These are phyloP conservation scores for Metarhizium rileyi DNA, from an alignment of 2,329 filamentous ascomycete species.

Conservation along the genomic window DNA sequence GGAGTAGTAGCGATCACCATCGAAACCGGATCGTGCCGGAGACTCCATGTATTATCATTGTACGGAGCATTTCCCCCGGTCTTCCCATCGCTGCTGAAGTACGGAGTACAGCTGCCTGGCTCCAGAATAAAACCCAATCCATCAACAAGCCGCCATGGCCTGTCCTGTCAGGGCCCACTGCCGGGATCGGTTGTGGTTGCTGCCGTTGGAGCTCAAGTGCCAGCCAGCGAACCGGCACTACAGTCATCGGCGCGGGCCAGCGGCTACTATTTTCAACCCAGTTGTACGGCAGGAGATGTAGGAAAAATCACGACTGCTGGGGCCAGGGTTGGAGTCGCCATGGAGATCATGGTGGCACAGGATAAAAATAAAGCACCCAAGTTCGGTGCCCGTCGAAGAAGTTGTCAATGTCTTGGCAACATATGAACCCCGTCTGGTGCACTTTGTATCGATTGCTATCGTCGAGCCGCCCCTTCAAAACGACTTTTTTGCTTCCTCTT, in stretches of 20 bases:
- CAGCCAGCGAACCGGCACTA: background rate
- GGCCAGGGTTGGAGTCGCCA: background rate
- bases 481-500: no score
- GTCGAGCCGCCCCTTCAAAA: no score
- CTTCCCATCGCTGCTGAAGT: no score
- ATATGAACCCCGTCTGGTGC: background rate
- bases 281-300: background rate
- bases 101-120: no score
- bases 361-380: background rate
- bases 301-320: background rate
- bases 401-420: background rate
- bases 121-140: no score
- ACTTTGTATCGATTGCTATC: no score
- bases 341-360: background rate
- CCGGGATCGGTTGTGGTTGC: constrained; percentile 3
- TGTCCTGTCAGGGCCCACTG: no score
- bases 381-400: background rate
- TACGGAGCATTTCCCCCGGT: no score
- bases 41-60: no score
- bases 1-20: no score
- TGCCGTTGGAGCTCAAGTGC: background rate
- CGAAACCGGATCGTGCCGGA: no score
- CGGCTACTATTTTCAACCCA: constrained; percentile 1
- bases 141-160: no score
- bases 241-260: constrained; percentile 4